Conservation (phyloP, 2,329 filamentous ascomycete species). For the Daldinia sp. region DNA sequence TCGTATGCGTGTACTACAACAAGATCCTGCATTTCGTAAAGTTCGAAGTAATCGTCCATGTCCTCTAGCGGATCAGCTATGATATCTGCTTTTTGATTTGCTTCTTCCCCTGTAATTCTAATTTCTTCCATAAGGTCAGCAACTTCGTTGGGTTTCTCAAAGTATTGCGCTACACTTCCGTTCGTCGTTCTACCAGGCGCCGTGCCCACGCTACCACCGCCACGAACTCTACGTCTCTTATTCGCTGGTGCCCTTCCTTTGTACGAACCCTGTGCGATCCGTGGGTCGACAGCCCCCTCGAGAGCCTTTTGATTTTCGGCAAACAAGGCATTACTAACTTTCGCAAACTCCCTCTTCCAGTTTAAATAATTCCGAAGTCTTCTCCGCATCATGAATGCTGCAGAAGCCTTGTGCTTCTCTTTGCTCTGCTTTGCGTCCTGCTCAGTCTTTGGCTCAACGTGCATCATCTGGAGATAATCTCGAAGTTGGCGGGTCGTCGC, state of each 20-base stretch:
- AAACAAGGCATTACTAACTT: slow-evolving; percentile 81
- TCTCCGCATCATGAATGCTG: slow-evolving; percentile 86
- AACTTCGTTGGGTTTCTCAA: slow-evolving; percentile 85
- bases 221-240: slow-evolving; percentile 85
- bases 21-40: slow-evolving; percentile 90
- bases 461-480: slow-evolving; percentile 92
- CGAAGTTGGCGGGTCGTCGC: slow-evolving; percentile 86
- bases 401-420: slow-evolving; percentile 71
- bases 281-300: slow-evolving; percentile 69
- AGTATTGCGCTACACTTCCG: slow-evolving; percentile 77
- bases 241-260: slow-evolving; percentile 77
- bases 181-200: slow-evolving; percentile 71
- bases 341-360: slow-evolving; percentile 91
- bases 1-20: slow-evolving; percentile 93
- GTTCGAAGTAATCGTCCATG: slow-evolving; percentile 90
- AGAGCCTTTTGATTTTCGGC: slow-evolving; percentile 81
- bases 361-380: slow-evolving; percentile 85
- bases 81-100: slow-evolving; percentile 78
- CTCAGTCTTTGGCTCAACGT: slow-evolving; percentile 67
- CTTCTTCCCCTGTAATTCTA: slow-evolving; percentile 79
- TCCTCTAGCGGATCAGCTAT: slow-evolving; percentile 81
- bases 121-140: slow-evolving; percentile 84
- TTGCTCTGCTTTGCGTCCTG: slow-evolving; percentile 51
- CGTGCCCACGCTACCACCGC: slow-evolving; percentile 71
- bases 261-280: slow-evolving; percentile 55